These are phyloP conservation scores for Amaranthus tricolor DNA, from an alignment of 179 eudicot genomes.

Conservation along the genomic window DNA sequence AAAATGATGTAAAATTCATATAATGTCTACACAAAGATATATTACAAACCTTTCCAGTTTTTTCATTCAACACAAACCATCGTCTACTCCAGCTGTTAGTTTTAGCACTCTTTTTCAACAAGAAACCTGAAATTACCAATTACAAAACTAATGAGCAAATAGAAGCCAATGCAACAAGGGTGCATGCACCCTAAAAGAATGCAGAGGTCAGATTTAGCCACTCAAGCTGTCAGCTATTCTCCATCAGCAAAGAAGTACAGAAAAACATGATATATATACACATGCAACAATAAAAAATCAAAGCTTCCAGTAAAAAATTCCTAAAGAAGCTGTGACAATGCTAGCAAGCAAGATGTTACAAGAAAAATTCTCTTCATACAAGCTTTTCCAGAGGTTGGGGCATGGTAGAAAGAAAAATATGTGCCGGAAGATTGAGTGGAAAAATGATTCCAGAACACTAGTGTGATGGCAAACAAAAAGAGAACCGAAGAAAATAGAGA, in stretches of 20 bases:
- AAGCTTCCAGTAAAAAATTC: not conserved
- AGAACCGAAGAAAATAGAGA: not conserved
- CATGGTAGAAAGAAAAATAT: not conserved
- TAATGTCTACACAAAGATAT: not conserved
- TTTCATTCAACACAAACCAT: conserved; percentile 96
- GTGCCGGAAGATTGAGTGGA: not conserved
- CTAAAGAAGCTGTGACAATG: not conserved
- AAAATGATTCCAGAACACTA: not conserved
- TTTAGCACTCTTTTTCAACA: conserved; percentile 92
- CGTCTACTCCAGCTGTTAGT: conserved; percentile 82
- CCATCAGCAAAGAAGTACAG: not conserved
- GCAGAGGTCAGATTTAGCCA: not conserved
- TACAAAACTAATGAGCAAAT: not conserved
- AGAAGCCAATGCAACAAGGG: not conserved
- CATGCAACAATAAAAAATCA: not conserved
- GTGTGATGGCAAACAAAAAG: not conserved
- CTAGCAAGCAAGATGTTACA: no score
- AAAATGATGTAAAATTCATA: not conserved
- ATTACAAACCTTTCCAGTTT: conserved; percentile 75
- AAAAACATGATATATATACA: not conserved
- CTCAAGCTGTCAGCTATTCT: not conserved
- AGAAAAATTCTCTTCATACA: not conserved
- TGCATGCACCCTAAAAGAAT: not conserved
- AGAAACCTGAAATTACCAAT: conserved; percentile 40
- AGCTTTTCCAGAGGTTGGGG: not conserved